Evolutionary conservation across 2,329 filamentous ascomycete species (phyloP), one percentile per base, ranked within the genome.

Genomic region (Fusarium goolgardi): DNA sequence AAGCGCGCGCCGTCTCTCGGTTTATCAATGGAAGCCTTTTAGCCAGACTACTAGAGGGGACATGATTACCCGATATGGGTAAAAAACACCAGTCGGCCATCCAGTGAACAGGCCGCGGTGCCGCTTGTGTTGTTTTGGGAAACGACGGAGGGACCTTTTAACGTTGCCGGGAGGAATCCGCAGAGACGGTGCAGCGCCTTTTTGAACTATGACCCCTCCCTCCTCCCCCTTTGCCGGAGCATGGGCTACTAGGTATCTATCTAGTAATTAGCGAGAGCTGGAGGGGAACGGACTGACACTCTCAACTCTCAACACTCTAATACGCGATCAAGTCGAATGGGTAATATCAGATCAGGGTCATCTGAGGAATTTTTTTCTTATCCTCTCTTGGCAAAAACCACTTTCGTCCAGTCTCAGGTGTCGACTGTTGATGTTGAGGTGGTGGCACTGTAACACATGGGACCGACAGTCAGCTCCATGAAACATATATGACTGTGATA

Each of bases 61-160:
- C 61, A 69, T 63, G 53, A 67, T 45, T 69, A 55, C 66, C 65
- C 62, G 32, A 69, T 59, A 65, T 67, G 65, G 62, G 50, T 49
- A 69, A n/a, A 55, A 55, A 43, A 34, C 16, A 27, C 34, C 47
- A 52, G 41, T 69, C 56, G 49, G 56, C 61, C 65, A 46, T 23
- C 32, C 32, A 39, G 32, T 18, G 31, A 55, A 55, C 41, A 67
- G 58, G 37, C 59, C 49, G 59, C 44, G 50, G 32, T 27, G 51
- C 49, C 65, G 55, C 60, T 58, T 68, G 51, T 55, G 34, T 37
- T 58, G 47, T 43, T 65, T 67, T 53, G 20, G 65, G 59, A 29
- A 39, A 47, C 29, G 63, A 53, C 8, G n/a, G 55, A 60, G 27
- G 37, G 40, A 53, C 59, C 53, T 68, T 55, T 68, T 55, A 68